These are phyloP conservation scores for Metschnikowia henanensis DNA, from an alignment of 805 yeast species.

Conservation along the genomic window DNA sequence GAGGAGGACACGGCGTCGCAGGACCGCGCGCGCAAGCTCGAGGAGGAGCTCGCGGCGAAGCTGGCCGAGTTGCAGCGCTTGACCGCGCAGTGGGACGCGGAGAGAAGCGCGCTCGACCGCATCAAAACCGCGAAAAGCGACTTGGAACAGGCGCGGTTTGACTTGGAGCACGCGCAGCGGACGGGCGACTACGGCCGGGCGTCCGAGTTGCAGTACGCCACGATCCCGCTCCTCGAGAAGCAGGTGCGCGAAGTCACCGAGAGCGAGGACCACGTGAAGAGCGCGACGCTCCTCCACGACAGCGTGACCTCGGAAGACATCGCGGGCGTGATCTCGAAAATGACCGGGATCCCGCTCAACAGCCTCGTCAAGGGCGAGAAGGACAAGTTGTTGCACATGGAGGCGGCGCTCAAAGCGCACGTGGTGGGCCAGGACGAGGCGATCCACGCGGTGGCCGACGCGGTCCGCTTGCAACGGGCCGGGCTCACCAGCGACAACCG, in stretches of 20 bases:
- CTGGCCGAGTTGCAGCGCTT: slow-evolving; percentile 65
- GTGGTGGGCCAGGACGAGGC: slow-evolving; percentile 98
- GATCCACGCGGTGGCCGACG: slow-evolving; percentile 83
- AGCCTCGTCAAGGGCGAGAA: slow-evolving; percentile 92
- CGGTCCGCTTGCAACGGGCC: slow-evolving; percentile 94
- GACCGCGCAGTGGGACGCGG: slow-evolving; percentile 85
- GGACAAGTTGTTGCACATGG: slow-evolving; percentile 89
- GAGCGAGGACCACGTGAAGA: slow-evolving; percentile 29
- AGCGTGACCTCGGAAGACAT: slow-evolving; percentile 94
- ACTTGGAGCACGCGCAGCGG: slow-evolving; percentile 79
- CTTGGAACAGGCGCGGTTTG: slow-evolving; percentile 80
- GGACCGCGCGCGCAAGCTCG: slow-evolving; percentile 75
- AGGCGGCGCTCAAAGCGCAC: slow-evolving; percentile 65
- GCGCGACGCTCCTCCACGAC: slow-evolving; percentile 65
- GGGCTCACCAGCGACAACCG: slow-evolving; percentile 93
- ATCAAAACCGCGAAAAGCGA: slow-evolving; percentile 80
- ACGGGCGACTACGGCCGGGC: slow-evolving; percentile 86
- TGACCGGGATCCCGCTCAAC: slow-evolving; percentile 95
- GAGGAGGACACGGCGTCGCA: slow-evolving; percentile 84
- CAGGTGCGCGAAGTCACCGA: slow-evolving; percentile 52
- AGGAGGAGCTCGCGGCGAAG: slow-evolving; percentile 63
- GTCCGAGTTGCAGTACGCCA: slow-evolving; percentile 84
- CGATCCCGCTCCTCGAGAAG: slow-evolving; percentile 76
- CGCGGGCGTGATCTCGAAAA: slow-evolving; percentile 85
- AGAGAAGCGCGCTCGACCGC: slow-evolving; percentile 70